Base-by-base conservation (phyloP, 1,284 basidiomycete species). In the Phylloporus sp. region DNA sequence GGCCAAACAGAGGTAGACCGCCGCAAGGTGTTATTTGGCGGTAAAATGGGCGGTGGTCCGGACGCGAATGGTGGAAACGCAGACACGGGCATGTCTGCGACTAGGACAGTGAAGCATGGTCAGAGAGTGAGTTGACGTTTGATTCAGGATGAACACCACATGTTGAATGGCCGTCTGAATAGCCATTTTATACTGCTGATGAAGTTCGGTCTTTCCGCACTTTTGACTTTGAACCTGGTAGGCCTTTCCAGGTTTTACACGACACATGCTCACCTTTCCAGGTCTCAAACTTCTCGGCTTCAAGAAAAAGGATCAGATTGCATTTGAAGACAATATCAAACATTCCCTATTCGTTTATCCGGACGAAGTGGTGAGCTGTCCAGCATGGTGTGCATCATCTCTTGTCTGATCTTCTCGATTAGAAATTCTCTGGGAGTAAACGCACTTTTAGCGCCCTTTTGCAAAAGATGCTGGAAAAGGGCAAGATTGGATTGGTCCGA, bases 341-440 rank as follows among this genome's bases (percentile, higher is more conserved):
- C 96, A 98, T 80, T 90, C 95, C 0, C 83, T 90, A 63, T 99
- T 99, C 77, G 89, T 99, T 69, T 96, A 96, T 78, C 98, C 97
- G 0, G 93, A 97, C 73, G 97, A 99, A 78, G 83, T 88, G 78
- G 95, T 95, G 69, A 67, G 86, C 63, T 23, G 41, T 65, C 37
- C 53, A 39, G 53, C 25, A 39, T 12, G 23, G 3, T 23, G 11
- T 27, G 5, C 19, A 52, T 56, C 17, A 39, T 63, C 11, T n/a
- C 19, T 12, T 49, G 29, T 41, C 56, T 62, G 15, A 70, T 23
- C 5, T 5, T 10, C 1, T 29, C 19, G 15, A 29, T 62, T 71
- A 96, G 93, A 82, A 88, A 45, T 97, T 93, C 80, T 89, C 93
- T 14, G 98, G 98, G 1, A 97, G 94, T 80, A 97, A 92, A 68